Conservation (phyloP, 768 basidiomycete genomes). For the Strobilomyces dryophilus region DNA sequence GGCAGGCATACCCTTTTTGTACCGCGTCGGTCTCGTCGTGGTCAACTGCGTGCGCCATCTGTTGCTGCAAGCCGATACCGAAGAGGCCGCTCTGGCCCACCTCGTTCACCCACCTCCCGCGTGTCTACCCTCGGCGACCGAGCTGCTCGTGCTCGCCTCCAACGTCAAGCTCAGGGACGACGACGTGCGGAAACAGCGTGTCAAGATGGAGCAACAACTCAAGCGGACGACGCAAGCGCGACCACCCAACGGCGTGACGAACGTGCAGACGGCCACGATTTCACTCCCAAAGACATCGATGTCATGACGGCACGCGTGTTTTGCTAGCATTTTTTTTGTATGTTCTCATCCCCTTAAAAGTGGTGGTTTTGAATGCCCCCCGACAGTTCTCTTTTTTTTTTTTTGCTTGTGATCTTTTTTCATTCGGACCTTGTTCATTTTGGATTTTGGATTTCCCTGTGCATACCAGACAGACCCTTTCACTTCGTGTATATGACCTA, state of each 20-base stretch:
- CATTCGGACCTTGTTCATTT: not conserved
- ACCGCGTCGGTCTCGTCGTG: slow-evolving; percentile 70
- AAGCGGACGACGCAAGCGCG: slow-evolving; percentile 52
- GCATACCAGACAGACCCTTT: slow-evolving; percentile 11
- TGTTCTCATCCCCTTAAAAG: not conserved
- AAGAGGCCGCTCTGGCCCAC: slow-evolving; percentile 43
- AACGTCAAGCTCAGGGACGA: slow-evolving; percentile 75
- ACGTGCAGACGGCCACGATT: slow-evolving; percentile 25
- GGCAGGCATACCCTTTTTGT: slow-evolving; percentile 67
- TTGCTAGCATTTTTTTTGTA: slow-evolving; percentile 10
- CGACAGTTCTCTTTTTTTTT: not conserved
- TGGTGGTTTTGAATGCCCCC: not conserved
- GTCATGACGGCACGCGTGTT: not conserved
- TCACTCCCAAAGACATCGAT: slow-evolving; percentile 26
- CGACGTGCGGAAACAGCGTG: slow-evolving; percentile 68
- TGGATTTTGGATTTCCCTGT: not conserved
- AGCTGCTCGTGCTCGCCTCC: slow-evolving; percentile 57
- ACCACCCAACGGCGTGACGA: slow-evolving; percentile 23
- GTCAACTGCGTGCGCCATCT: slow-evolving; percentile 55
- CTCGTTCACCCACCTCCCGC: slow-evolving; percentile 49
- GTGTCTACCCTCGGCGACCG: slow-evolving; percentile 56
- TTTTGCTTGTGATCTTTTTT: not conserved
- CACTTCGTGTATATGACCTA: not conserved
- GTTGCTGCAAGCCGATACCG: slow-evolving; percentile 48
- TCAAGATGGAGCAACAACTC: slow-evolving; percentile 71